phyloP scores from a whole-genome alignment of 1,284 basidiomycete genomes.

The Erythrobasidium hasegawianum region DNA sequence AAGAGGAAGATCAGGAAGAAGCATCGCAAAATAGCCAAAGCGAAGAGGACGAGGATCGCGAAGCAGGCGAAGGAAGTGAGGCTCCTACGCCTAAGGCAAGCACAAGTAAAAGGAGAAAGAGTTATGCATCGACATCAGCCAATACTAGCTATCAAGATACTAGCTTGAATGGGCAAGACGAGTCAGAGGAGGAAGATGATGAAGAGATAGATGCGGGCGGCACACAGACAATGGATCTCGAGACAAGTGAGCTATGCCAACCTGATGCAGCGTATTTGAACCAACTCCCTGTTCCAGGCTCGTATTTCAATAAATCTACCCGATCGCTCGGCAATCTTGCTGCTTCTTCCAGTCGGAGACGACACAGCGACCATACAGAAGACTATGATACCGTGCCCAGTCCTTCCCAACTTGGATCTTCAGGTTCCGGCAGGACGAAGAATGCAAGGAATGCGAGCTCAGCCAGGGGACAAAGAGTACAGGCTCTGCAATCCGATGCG shows the following conservation, averaged over 20 bases:
- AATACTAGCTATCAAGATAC: slow-evolving; percentile 53
- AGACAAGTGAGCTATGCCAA: slow-evolving; percentile 47
- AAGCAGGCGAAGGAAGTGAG: neutral
- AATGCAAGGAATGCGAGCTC: slow-evolving; percentile 12
- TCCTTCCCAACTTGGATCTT: slow-evolving; percentile 6
- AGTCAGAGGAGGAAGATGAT: slow-evolving; percentile 50
- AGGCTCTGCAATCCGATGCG: neutral
- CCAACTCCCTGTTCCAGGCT: slow-evolving; percentile 2
- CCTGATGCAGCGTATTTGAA: slow-evolving; percentile 9
- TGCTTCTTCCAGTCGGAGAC: neutral
- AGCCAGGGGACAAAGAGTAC: slow-evolving; percentile 6
- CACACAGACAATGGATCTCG: slow-evolving; percentile 45
- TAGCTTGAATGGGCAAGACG: slow-evolving; percentile 25
- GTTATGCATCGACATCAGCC: slow-evolving; percentile 52
- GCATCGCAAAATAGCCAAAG: slow-evolving; percentile 5
- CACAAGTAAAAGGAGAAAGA: slow-evolving; percentile 25
- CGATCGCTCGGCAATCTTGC: neutral
- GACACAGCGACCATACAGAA: slow-evolving; percentile 1
- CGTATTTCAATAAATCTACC: slow-evolving; percentile 18
- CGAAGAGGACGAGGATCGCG: slow-evolving; percentile 1
- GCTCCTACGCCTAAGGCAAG: neutral
- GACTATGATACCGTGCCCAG: neutral
- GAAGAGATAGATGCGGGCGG: slow-evolving; percentile 61
- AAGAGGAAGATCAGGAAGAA: slow-evolving; percentile 14
- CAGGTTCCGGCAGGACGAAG: too few relatives aligned